Evolutionary conservation across 208 protist species (phyloP).

Genomic region (Leishmania gerbilli): DNA sequence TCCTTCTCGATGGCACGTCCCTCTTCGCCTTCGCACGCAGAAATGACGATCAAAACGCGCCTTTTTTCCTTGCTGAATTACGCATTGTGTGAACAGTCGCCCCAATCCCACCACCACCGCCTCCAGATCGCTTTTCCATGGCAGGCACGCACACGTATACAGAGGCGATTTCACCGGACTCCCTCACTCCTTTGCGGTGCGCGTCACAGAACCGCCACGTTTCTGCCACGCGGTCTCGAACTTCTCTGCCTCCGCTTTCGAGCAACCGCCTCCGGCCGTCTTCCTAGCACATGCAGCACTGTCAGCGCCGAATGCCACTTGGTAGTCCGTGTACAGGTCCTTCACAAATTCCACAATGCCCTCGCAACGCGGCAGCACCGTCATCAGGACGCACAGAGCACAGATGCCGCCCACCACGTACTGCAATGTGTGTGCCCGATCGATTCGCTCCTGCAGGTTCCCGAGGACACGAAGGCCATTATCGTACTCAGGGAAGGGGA

Average conservation of each 20-base stretch:
- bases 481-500: slow-evolving; percentile 69
- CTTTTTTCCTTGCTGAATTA: background rate
- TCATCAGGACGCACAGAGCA: slow-evolving; percentile 20
- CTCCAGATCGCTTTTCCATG: background rate
- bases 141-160: background rate
- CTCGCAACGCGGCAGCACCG: slow-evolving; percentile 21
- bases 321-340: slow-evolving; percentile 38
- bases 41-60: background rate
- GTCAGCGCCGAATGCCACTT: slow-evolving; percentile 25
- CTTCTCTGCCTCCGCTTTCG: slow-evolving; percentile 8
- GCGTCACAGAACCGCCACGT: slow-evolving; percentile 31
- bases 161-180: background rate
- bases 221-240: slow-evolving; percentile 32
- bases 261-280: background rate
- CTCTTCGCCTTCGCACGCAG: background rate
- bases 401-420: slow-evolving; percentile 25
- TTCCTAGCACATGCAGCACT: background rate
- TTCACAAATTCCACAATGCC: slow-evolving; percentile 18
- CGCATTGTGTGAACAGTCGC: background rate
- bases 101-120: background rate
- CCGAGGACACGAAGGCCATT: slow-evolving; percentile 58
- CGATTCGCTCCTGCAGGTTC: slow-evolving; percentile 65
- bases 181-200: slow-evolving; percentile 1
- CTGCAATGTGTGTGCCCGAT: slow-evolving; percentile 48
- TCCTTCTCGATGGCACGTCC: background rate